Evolutionary conservation across 148 eudicot species (phyloP), one percentile per base, ranked within the genome.

Genomic region (Cornus controversa): DNA sequence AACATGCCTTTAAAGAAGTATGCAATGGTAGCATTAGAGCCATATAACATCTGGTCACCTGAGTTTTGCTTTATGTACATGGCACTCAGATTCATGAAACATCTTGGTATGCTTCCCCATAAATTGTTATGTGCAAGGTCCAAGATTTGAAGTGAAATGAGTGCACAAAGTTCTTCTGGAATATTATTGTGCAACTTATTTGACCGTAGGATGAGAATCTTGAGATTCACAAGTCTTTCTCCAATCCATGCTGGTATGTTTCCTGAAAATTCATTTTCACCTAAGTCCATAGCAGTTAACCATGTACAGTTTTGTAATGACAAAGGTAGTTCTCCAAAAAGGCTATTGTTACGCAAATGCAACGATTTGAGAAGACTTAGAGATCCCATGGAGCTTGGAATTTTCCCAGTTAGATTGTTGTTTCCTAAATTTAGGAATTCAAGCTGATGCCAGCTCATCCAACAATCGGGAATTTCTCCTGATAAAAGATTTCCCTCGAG

Each of bases 401-500:
- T 71, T 28, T 4, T 8, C 2, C 74, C 73, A 8, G 1, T 18
- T 54, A 70, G 31, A 45, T 45, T 45, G 73, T 70, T 70, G 34
- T 70, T 71, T 18, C 53, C 74, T 18, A 71, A 27, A 6, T 27
- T 71, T 27, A 53, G 26, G 25, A 7, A 8, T 8, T 16, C 7
- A 22, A 71, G 37, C 5, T 1, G 0, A 1, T 0, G 34, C 73
- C 45, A 40, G 45, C 42, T 37, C 42, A 8, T 37, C 42, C 42
- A 37, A 37, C 42, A 37, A 37, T 37, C 7, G 42, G 42, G 42
- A 37, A 37, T 37, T 37, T 37, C 42, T 37, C 72, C 72, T 0
- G 74, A 69, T 10, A 69, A 42, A 60, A 23, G 37, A 53, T 69
- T 77, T 6, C 37, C 14, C 58, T 73, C 74, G 1, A 77, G 36